phyloP scores from a whole-genome alignment of 805 yeast genomes.

The Ogataea salicorniae region DNA sequence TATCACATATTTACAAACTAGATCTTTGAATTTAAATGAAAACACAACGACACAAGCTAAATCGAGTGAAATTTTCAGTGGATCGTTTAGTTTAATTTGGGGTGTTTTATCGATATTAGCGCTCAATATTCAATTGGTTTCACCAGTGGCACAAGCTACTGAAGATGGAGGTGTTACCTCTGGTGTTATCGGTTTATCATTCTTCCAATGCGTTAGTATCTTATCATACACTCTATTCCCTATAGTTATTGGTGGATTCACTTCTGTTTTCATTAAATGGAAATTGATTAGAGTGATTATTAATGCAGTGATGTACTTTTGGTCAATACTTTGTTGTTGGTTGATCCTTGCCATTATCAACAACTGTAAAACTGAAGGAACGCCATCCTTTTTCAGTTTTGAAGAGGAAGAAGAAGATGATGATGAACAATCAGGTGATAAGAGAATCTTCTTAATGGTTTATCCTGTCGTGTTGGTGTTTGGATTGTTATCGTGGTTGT shows the following conservation, averaged over 20 bases:
- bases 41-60: slow-evolving; percentile 16
- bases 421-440: slow-evolving; percentile 41
- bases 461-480: slow-evolving; percentile 51
- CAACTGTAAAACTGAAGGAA: slow-evolving; percentile 28
- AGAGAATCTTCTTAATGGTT: slow-evolving; percentile 46
- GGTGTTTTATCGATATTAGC: slow-evolving; percentile 42
- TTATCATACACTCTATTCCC: slow-evolving; percentile 55
- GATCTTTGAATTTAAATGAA: slow-evolving; percentile 23
- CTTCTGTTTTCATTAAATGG: slow-evolving; percentile 40
- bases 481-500: slow-evolving; percentile 50
- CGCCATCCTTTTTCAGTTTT: slow-evolving; percentile 13
- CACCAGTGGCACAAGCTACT: slow-evolving; percentile 37
- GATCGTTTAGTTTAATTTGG: slow-evolving; percentile 51
- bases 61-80: slow-evolving; percentile 49
- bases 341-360: slow-evolving; percentile 44
- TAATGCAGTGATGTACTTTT: slow-evolving; percentile 36
- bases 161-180: slow-evolving; percentile 24
- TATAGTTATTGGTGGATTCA: slow-evolving; percentile 41
- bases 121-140: slow-evolving; percentile 48
- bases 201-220: slow-evolving; percentile 52
- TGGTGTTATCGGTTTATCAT: slow-evolving; percentile 39
- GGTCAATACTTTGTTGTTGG: slow-evolving; percentile 51
- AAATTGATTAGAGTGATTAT: slow-evolving; percentile 37
- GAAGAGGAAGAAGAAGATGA: slow-evolving; percentile 8
- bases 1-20: slow-evolving; percentile 39